phyloP scores from a whole-genome alignment of 192 early-diverging fungal species.

The Glomus cerebriforme region DNA sequence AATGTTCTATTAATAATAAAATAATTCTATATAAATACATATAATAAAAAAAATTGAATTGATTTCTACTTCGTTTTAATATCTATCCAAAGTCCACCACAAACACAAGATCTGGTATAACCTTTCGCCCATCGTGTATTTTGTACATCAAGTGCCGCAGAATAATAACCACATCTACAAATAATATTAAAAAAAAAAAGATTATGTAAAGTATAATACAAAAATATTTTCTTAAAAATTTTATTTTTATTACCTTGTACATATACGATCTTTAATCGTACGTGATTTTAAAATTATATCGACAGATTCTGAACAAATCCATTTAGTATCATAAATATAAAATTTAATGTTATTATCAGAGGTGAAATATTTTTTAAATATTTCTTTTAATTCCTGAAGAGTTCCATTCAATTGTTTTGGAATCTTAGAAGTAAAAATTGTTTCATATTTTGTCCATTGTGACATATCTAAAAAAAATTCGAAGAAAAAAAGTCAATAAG shows the following conservation, averaged over 20 bases:
- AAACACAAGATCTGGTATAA: slow-evolving; percentile 26
- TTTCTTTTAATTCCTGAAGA: neutral
- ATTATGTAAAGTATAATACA: neutral
- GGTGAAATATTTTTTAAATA: neutral
- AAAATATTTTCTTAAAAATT: neutral
- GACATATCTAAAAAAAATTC: neutral
- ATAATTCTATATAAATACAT: no score
- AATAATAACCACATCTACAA: slow-evolving; percentile 13
- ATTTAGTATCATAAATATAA: slow-evolving; percentile 23
- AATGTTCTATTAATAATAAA: no score
- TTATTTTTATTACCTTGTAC: slow-evolving; percentile 11
- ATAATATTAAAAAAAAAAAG: neutral
- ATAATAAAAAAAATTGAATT: no score
- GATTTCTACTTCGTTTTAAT: neutral
- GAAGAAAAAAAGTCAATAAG: neutral
- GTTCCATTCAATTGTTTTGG: neutral
- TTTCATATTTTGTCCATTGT: neutral
- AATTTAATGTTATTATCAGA: neutral
- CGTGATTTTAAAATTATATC: slow-evolving; percentile 25
- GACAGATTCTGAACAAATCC: slow-evolving; percentile 7
- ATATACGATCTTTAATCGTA: slow-evolving; percentile 12
- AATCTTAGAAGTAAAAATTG: neutral
- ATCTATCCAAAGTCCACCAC: slow-evolving; percentile 25
- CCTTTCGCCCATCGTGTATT: slow-evolving; percentile 1
- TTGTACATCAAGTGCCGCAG: neutral